These are phyloP conservation scores for Clarireedia monteithiana DNA, from an alignment of 2,329 filamentous ascomycete species.

Conservation along the genomic window DNA sequence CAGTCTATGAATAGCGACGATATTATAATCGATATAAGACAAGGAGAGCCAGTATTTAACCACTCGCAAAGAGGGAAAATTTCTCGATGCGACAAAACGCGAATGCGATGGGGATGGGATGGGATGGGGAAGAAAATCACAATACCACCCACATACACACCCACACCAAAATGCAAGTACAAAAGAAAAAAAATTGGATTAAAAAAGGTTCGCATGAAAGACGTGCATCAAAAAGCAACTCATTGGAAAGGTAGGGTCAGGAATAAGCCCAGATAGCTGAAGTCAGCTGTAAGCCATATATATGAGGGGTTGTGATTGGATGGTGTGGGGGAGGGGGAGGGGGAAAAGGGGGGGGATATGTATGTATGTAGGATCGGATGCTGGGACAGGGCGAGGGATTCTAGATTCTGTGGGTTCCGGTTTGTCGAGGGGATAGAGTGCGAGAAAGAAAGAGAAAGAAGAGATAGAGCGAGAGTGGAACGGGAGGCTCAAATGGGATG, in stretches of 20 bases:
- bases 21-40: background rate
- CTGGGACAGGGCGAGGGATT: background rate
- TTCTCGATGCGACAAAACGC: background rate
- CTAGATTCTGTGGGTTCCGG: background rate
- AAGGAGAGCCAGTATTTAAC: background rate
- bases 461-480: no score
- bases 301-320: background rate
- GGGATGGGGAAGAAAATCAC: background rate
- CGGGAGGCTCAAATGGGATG: no score
- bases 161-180: background rate
- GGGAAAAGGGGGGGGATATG: no score
- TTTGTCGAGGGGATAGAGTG: no score
- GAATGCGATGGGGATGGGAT: background rate
- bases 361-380: background rate
- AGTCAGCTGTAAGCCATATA: constrained; percentile 1
- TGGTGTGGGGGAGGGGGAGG: background rate
- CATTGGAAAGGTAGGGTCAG: background rate
- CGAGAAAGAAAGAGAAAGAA: no score
- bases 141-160: background rate
- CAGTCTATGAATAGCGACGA: no score
- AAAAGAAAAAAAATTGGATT: background rate
- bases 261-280: background rate
- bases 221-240: background rate
- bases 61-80: background rate
- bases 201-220: background rate